Evolutionary conservation across 352 stramenopile genomes (phyloP), one percentile per base, ranked within the genome.

Genomic region (Phytophthora pseudosyringae): DNA sequence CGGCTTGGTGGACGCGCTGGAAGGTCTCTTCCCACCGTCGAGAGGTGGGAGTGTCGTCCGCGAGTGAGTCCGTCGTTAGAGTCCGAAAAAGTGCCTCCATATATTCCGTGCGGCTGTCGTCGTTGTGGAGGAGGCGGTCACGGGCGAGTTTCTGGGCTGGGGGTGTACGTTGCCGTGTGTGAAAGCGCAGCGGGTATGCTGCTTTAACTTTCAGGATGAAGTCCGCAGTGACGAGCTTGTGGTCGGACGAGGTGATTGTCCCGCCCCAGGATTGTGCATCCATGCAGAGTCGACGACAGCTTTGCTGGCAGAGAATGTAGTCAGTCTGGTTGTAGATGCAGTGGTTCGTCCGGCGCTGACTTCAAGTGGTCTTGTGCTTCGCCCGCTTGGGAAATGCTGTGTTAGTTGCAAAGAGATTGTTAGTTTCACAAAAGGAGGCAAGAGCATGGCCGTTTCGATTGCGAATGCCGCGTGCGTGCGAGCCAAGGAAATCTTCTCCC

Each of bases 401-500:
- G 13, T 57, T 57, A n/a, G 36, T 47, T 1, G 36, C 35, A 47
- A 57, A 57, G 36, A 10, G 4, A n/a, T n/a, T n/a, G n/a, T n/a
- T n/a, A n/a, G n/a, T n/a, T n/a, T 46, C 33, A 47, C 49, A 47
- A 29, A 46, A 57, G 5, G 13, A 3, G 4, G 49, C 21, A 13
- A 57, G 35, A 7, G 12, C 35, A n/a, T 47, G 49, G 2, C 36
- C 49, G 15, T 57, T 57, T 4, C 49, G 33, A 21, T 57, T 57
- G 18, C 36, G 33, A 7, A 32, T 33, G 4, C 47, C 47, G 8
- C 47, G 7, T 4, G 47, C 32, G 29, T 44, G 33, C 3, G 4
- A 3, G 2, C 47, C 47, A 3, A 44, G 47, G 5, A 55, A 55
- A 32, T n/a, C 32, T 31, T 55, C 33, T 16, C 18, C 31, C 8